Base-by-base conservation (phyloP, 345 rosid genomes). In the Durio zibethinus region DNA sequence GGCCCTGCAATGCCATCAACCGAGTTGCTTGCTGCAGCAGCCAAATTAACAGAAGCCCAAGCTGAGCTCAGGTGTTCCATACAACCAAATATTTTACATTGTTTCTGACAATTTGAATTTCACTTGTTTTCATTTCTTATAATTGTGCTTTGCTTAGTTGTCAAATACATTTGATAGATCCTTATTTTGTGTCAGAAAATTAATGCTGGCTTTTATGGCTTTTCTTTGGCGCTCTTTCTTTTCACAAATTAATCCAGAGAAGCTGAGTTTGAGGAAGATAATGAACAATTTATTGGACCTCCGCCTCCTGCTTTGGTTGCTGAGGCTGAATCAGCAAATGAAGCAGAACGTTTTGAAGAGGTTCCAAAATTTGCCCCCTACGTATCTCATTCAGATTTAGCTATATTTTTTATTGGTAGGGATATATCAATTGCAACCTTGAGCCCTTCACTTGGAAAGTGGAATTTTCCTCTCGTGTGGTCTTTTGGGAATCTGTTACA, bases 1-100 rank as follows among this genome's bases (percentile, higher is more conserved):
- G 99, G 98, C 75, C 98, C 97, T 76, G 96, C 83, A 82, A 95
- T 93, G 93, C 99, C 97, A 43, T 93, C 98, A 27, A 97, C 98
- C 61, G 93, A 92, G 84, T 79, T 95, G 77, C 91, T 95, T 77
- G 97, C 96, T 74, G 99, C 97, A 2, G 96, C 97, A 27, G 99
- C 99, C 66, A 95, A 92, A 88, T 79, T 95, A 83, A 95, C 98
- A 16, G 97, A 92, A 79, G 98, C 99, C 68, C 94, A 95, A 66
- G 92, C 88, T 73, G 93, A 93, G 81, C 92, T 93, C 53, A 90
- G 96, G 97, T 95, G 59, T 61, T 35, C 76, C 47, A 15, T 18
- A 5, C 4, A 43, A 18, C 69, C 36, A 18, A 20, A 38, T 15
- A 42, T 54, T 75, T 25, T 4, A 7, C 33, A 62, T 18, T 20